Evolutionary conservation across 2,329 filamentous ascomycete genomes (phyloP).

Genomic region (Cladophialophora bantiana): DNA sequence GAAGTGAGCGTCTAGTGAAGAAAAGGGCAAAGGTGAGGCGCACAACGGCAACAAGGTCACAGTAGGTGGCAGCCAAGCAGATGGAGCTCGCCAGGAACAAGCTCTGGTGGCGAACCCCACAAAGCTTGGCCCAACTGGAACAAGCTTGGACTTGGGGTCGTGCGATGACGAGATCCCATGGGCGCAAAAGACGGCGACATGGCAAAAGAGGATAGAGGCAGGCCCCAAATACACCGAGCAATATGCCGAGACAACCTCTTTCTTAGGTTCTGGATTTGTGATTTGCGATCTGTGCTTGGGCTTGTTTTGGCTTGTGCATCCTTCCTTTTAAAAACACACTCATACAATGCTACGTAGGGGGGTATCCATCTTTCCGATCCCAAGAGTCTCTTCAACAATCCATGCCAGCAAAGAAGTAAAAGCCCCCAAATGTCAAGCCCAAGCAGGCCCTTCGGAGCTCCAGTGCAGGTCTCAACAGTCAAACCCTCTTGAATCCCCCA

Average conservation of each 20-base stretch:
- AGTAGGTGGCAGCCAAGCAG: background rate
- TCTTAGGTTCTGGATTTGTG: background rate
- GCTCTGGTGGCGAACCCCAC: background rate
- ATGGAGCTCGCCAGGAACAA: slow-evolving; percentile 1
- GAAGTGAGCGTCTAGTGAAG: background rate
- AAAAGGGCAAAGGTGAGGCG: background rate
- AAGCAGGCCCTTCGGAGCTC: background rate
- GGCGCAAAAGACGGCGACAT: background rate
- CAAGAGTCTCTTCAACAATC: slow-evolving; percentile 10
- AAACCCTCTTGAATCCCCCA: background rate
- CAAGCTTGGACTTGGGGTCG: background rate
- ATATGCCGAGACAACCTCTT: slow-evolving; percentile 4
- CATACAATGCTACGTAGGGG: slow-evolving; percentile 32
- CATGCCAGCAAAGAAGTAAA: slow-evolving; percentile 12
- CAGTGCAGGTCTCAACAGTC: slow-evolving; percentile 11
- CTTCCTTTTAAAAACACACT: slow-evolving; percentile 3
- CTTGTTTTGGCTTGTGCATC: slow-evolving; percentile 2
- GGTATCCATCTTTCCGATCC: slow-evolving; percentile 27
- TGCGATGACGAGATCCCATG: background rate
- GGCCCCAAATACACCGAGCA: slow-evolving; percentile 9
- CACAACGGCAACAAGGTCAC: background rate
- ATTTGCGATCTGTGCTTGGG: slow-evolving; percentile 1
- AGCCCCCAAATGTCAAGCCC: slow-evolving; percentile 2
- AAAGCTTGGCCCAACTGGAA: slow-evolving; percentile 7
- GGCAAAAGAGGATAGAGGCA: too few species aligned